phyloP scores from a whole-genome alignment of 306 rosid species.

The Acmispon strigosus region DNA sequence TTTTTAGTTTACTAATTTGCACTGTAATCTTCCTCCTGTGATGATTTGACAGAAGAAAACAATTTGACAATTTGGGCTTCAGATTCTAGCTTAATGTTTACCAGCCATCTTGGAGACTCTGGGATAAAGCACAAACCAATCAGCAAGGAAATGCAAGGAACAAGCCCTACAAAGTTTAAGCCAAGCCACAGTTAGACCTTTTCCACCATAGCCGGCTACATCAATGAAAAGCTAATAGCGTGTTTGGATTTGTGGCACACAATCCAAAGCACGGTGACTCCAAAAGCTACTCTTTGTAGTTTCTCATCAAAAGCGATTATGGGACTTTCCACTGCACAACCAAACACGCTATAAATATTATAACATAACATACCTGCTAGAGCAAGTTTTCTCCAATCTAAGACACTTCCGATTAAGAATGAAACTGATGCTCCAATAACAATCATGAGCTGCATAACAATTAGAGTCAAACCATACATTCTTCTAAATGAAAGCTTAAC shows the following conservation, averaged over 20 bases:
- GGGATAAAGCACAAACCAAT: constrained; percentile 67
- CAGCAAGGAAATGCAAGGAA: constrained; percentile 57
- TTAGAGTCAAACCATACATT: constrained; percentile 5
- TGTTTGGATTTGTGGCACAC: no score
- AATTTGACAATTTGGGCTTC: neutral
- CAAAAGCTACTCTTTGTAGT: no score
- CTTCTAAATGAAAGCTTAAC: neutral
- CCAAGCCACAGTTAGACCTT: neutral
- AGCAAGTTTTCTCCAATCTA: constrained; percentile 57
- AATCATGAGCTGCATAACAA: constrained; percentile 53
- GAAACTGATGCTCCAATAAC: constrained; percentile 62
- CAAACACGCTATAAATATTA: neutral
- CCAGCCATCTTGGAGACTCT: constrained; percentile 92
- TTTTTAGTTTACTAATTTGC: neutral
- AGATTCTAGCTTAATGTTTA: constrained; percentile 16
- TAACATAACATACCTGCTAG: constrained; percentile 38
- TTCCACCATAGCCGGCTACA: neutral
- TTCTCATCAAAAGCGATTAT: no score
- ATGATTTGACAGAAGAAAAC: neutral
- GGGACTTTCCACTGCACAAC: no score
- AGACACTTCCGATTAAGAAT: constrained; percentile 51
- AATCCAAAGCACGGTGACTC: no score
- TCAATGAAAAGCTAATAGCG: neutral
- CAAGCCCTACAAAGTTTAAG: constrained; percentile 44
- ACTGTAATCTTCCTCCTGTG: neutral